A percentile compares a stretch with the other conserved stretches of the same genome.
These are phyloP conservation scores for Dillenia suffruticosa DNA, from an alignment of 164 flowering plant genomes.

Conservation along the genomic window DNA sequence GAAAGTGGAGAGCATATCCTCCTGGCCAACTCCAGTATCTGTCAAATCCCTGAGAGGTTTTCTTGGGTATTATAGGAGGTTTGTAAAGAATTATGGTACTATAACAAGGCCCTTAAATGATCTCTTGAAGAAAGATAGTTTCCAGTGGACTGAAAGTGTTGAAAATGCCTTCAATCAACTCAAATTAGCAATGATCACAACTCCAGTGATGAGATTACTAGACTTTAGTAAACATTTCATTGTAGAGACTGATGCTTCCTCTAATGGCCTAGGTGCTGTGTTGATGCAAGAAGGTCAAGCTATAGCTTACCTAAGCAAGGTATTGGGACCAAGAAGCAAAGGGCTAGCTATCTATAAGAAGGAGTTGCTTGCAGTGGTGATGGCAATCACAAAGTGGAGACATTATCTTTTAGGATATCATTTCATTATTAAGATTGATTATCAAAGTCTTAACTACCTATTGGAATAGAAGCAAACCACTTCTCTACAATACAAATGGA, in stretches of 20 bases:
- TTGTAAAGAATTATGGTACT: not conserved
- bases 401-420: too few species aligned
- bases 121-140: not conserved
- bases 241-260: slow-evolving; percentile 1
- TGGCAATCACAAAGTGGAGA: too few species aligned
- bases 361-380: too few species aligned
- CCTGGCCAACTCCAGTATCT: too few species aligned
- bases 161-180: not conserved
- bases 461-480: too few species aligned
- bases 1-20: too few species aligned
- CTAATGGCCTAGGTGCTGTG: not conserved
- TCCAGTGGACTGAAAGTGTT: not conserved
- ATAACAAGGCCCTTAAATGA: not conserved
- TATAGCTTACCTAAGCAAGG: not conserved
- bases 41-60: slow-evolving; percentile 3
- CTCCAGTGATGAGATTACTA: slow-evolving; percentile 6
- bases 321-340: too few species aligned
- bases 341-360: too few species aligned
- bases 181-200: not conserved
- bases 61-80: slow-evolving; percentile 5
- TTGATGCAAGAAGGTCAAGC: slow-evolving; percentile 1
- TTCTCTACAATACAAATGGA: too few species aligned
- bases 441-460: too few species aligned
- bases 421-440: too few species aligned
- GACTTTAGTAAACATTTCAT: not conserved